Evolutionary conservation across 148 eudicot species (phyloP), one percentile per base, ranked within the genome.

Genomic region (Bassia scoparia): DNA sequence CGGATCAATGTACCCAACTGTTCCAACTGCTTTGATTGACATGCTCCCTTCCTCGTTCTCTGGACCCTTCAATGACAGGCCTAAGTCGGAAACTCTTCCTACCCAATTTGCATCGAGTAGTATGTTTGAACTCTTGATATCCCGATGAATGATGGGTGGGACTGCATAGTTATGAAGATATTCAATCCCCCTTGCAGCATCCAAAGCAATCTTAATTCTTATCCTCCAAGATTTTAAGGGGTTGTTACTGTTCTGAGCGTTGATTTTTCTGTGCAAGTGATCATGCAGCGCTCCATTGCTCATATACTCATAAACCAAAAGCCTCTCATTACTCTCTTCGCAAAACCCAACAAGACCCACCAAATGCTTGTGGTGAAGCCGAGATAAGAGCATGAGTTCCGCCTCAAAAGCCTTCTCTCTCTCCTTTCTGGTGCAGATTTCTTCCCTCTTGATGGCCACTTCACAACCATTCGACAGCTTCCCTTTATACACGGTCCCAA

Each of bases 131-230:
- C 83, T 85, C 77, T 88, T 86, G 13, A 88, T 83, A 74, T 88
- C 92, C 2, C 89, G 74, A 67, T 88, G 92, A 65, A 84, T 86
- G n/a, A 88, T 85, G 20, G 92, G 81, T 17, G 92, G 92, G 33
- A 86, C 87, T 2, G 87, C 90, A 18, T 86, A 86, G 74, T 85
- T 88, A 54, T 88, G 90, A 54, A 88, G 88, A 74, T 88, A 86
- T 72, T 86, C 90, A 4, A 88, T 81, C 62, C 89, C 88, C 70
- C 89, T 78, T 2, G 92, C 88, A 6, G 90, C 84, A 77, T 88
- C 89, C 30, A 88, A 67, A 0, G 87, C 92, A 2, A 86, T 70
- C 66, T 88, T 86, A 62, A 86, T 85, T 78, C 92, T 86, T 78
- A 71, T 78, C 62, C 76, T 80, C 92, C 90, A 88, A 17, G 83